A percentile compares a stretch with the other conserved stretches of the same genome.
These are phyloP conservation scores for Alternaria conjuncta DNA, from an alignment of 2,329 filamentous ascomycete species.

Conservation along the genomic window DNA sequence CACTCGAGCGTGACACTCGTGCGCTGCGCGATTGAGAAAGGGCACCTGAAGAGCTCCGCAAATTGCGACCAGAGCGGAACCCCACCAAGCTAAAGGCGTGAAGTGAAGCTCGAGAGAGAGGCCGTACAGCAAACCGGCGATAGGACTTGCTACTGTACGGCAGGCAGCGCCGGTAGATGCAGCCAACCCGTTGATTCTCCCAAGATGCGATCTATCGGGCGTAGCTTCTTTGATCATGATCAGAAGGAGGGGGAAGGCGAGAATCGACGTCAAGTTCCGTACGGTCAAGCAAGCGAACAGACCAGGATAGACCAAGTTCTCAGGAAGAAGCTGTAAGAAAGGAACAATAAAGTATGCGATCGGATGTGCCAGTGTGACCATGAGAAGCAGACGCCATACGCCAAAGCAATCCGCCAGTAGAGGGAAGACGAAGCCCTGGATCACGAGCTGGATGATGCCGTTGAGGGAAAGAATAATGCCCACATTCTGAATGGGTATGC, in stretches of 20 bases:
- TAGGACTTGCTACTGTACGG: conserved; percentile 71
- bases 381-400: conserved; percentile 70
- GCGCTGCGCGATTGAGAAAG: conserved; percentile 59
- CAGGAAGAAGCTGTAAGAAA: conserved; percentile 67
- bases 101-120: conserved; percentile 63
- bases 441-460: conserved; percentile 73
- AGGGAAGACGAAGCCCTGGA: conserved; percentile 76
- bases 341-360: conserved; percentile 72
- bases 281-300: conserved; percentile 71
- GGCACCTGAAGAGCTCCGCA: conserved; percentile 63
- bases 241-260: conserved; percentile 71
- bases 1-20: conserved; percentile 36
- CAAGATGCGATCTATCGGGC: conserved; percentile 66
- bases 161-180: conserved; percentile 75
- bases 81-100: conserved; percentile 70
- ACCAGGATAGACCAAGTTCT: conserved; percentile 61
- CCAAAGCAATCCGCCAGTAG: conserved; percentile 68
- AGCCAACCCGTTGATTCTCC: conserved; percentile 74
- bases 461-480: conserved; percentile 73
- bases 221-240: conserved; percentile 77
- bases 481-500: conserved; percentile 69
- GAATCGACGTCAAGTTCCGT: conserved; percentile 71
- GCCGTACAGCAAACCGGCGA: conserved; percentile 72
- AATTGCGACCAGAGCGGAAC: conserved; percentile 62
- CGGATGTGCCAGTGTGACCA: conserved; percentile 71